These are phyloP conservation scores for Cantharellus cinnabarinus DNA, from an alignment of 768 basidiomycete species.

Conservation along the genomic window DNA sequence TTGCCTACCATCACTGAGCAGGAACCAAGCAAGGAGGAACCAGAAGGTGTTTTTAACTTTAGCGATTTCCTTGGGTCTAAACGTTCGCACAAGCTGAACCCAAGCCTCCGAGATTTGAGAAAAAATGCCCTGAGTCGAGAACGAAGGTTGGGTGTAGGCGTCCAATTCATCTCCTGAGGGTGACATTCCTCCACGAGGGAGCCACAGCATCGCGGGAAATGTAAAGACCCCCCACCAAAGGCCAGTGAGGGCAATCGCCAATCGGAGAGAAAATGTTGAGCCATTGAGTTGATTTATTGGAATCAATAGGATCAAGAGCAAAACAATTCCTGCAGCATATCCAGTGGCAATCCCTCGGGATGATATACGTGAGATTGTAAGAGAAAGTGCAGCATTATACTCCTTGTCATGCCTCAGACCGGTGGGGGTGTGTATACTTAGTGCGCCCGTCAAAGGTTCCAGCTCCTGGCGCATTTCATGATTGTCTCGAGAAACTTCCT, in stretches of 20 bases:
- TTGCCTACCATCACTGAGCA: constrained; percentile 67
- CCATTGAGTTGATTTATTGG: constrained; percentile 58
- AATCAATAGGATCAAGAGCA: constrained; percentile 52
- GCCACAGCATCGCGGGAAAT: constrained; percentile 54
- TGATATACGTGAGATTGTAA: constrained; percentile 66
- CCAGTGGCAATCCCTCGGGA: constrained; percentile 72
- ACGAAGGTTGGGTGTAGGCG: background rate
- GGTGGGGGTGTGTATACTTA: constrained; percentile 7
- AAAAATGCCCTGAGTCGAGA: constrained; percentile 13
- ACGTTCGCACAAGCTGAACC: constrained; percentile 54
- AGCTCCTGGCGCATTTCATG: background rate
- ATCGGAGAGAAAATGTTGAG: constrained; percentile 54
- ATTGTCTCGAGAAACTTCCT: background rate
- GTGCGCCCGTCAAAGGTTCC: background rate
- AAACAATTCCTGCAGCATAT: constrained; percentile 61
- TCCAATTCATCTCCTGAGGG: constrained; percentile 3
- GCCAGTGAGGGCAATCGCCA: constrained; percentile 72
- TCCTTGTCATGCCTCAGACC: constrained; percentile 15
- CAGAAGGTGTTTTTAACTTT: constrained; percentile 66
- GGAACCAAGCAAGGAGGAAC: constrained; percentile 85
- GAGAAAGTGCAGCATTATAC: constrained; percentile 41
- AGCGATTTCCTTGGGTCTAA: constrained; percentile 50
- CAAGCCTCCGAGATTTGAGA: constrained; percentile 49
- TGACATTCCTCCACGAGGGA: constrained; percentile 22
- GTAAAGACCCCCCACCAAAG: constrained; percentile 77